phyloP scores from a whole-genome alignment of 371 early-diverging fungal species.

The Fennellomyces sp. region DNA sequence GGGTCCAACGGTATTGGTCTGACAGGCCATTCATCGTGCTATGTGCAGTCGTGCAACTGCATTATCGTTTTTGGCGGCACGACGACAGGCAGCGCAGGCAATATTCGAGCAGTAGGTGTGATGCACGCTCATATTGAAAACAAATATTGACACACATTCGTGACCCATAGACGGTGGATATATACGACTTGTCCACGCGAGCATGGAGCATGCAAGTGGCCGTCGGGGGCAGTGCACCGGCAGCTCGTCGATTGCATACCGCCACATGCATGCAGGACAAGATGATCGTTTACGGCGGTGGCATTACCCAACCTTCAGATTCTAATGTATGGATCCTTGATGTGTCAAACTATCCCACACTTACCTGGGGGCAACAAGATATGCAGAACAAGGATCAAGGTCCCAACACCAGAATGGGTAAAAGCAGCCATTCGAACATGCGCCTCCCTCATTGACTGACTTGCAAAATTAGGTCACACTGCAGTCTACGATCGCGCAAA shows the following conservation, averaged over 20 bases:
- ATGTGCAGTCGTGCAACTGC: constrained; percentile 38
- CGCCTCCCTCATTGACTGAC: too few species aligned
- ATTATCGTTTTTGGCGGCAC: constrained; percentile 54
- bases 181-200: constrained; percentile 30
- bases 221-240: constrained; percentile 24
- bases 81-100: constrained; percentile 38
- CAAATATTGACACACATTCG: neutral
- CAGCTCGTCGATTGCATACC: constrained; percentile 43
- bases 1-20: constrained; percentile 46
- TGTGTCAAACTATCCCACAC: constrained; percentile 34
- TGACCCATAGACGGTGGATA: constrained; percentile 7
- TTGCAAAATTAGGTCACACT: constrained; percentile 49
- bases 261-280: constrained; percentile 43
- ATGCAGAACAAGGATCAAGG: constrained; percentile 30
- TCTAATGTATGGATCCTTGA: constrained; percentile 50
- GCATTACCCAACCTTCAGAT: constrained; percentile 41
- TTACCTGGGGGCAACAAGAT: constrained; percentile 31
- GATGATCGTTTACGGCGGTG: constrained; percentile 53
- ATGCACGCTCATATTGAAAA: constrained; percentile 13
- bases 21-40: constrained; percentile 48
- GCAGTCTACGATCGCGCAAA: constrained; percentile 28
- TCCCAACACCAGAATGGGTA: constrained; percentile 50
- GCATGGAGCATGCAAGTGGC: constrained; percentile 45
- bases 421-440: too few species aligned
- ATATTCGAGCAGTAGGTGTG: constrained; percentile 38